Conservation (phyloP, 768 basidiomycete genomes). For the Kwoniella pini region DNA sequence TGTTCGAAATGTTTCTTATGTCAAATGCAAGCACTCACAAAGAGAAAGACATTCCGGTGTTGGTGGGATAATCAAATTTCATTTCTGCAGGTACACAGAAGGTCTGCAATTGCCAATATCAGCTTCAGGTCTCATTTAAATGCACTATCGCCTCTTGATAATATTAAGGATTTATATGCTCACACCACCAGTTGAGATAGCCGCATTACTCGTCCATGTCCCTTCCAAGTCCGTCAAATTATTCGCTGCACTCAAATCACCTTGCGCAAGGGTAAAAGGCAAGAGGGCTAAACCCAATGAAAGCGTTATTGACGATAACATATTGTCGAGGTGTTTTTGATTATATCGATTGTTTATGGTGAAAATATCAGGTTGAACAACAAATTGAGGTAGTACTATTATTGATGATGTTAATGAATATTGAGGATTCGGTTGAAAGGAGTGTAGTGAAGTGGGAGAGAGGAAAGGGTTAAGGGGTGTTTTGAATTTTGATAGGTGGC, state of each 20-base stretch:
- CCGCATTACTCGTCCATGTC: slow-evolving; percentile 78
- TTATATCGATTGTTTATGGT: not conserved
- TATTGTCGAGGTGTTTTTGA: not conserved
- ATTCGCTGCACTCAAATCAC: slow-evolving; percentile 49
- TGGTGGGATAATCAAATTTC: slow-evolving; percentile 79
- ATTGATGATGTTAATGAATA: too few species aligned
- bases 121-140: not conserved
- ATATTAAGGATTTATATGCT: too few species aligned
- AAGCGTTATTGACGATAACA: slow-evolving; percentile 5
- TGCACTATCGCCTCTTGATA: not conserved
- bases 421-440: slow-evolving; percentile 12
- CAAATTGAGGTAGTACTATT: too few species aligned
- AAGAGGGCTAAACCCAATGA: slow-evolving; percentile 16
- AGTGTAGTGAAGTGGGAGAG: slow-evolving; percentile 1
- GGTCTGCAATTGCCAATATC: slow-evolving; percentile 58
- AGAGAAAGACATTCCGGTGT: slow-evolving; percentile 82
- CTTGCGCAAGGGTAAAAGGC: slow-evolving; percentile 25
- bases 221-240: slow-evolving; percentile 73
- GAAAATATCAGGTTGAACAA: too few species aligned
- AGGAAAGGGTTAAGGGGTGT: not conserved
- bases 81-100: slow-evolving; percentile 82
- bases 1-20: too few species aligned
- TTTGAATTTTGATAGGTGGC: slow-evolving; percentile 1
- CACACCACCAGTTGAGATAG: slow-evolving; percentile 79
- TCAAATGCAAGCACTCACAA: slow-evolving; percentile 85